Percentiles rank a stretch among this genome's conserved stretches.
These are phyloP conservation scores for Arachnomyces sp. DNA, from an alignment of 2,329 filamentous ascomycete genomes.

Conservation along the genomic window DNA sequence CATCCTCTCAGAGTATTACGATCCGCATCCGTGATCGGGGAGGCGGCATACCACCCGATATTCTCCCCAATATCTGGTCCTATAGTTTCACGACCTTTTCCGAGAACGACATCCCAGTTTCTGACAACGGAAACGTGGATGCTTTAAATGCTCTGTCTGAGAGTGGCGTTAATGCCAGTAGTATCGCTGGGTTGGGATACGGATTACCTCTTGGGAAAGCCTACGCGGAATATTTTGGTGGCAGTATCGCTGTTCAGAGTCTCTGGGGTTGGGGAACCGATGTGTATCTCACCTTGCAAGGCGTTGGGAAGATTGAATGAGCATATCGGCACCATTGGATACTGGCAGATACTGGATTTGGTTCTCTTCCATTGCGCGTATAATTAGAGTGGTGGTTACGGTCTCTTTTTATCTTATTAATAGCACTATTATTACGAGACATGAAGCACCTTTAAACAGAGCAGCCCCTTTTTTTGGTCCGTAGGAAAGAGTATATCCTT, in stretches of 20 bases:
- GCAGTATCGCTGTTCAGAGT: conserved; percentile 90
- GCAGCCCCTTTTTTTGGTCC: too few relatives aligned
- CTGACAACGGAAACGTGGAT: conserved; percentile 50
- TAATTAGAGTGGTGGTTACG: too few relatives aligned
- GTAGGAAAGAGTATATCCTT: too few relatives aligned
- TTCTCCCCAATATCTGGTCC: conserved; percentile 83
- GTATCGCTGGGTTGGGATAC: conserved; percentile 88
- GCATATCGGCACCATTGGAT: too few relatives aligned
- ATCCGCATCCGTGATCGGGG: conserved; percentile 94
- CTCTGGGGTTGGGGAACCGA: conserved; percentile 84
- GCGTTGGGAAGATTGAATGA: conserved; percentile 46
- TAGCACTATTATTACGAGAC: too few relatives aligned
- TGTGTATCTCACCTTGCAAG: conserved; percentile 55
- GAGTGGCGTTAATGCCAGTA: conserved; percentile 63
- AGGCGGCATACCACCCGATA: conserved; percentile 78
- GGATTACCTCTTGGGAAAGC: conserved; percentile 82
- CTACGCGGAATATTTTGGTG: conserved; percentile 97
- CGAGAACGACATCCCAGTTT: conserved; percentile 48
- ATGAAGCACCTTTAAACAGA: too few relatives aligned
- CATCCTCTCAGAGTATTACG: conserved; percentile 69
- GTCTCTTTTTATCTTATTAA: too few relatives aligned
- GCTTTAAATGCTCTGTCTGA: conserved; percentile 68
- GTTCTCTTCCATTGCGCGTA: too few relatives aligned
- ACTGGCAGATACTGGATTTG: too few relatives aligned
- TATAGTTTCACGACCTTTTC: conserved; percentile 96